Evolutionary conservation across 345 rosid genomes (phyloP).

Genomic region (Melaleuca alternifolia): DNA sequence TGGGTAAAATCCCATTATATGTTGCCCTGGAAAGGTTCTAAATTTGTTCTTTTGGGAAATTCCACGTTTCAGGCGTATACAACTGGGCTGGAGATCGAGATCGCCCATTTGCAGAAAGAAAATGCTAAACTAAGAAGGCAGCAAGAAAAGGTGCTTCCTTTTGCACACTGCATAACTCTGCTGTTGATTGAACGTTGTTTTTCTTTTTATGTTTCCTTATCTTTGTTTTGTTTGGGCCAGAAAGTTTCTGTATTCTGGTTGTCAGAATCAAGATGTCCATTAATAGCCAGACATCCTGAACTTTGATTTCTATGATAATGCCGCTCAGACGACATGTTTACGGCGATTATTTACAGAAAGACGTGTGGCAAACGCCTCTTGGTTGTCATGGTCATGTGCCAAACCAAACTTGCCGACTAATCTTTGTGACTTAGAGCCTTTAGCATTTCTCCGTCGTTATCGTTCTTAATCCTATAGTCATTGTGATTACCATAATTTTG

Average conservation of each 20-base stretch:
- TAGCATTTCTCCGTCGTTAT: background rate
- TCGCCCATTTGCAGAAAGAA: conserved; percentile 24
- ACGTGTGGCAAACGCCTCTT: background rate
- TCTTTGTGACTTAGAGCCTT: background rate
- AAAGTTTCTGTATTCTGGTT: background rate
- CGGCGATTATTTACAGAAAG: background rate
- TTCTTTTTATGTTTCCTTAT: background rate
- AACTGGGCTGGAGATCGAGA: conserved; percentile 30
- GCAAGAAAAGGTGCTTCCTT: conserved; percentile 23
- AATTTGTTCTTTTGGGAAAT: background rate
- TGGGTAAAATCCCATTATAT: background rate
- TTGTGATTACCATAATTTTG: background rate
- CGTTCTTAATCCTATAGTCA: background rate
- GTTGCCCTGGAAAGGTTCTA: background rate
- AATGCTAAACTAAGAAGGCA: conserved; percentile 37
- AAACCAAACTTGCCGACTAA: background rate
- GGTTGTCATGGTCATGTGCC: background rate
- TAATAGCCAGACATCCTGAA: background rate
- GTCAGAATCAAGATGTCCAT: background rate
- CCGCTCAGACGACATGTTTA: background rate
- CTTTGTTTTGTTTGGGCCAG: background rate
- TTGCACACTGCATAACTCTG: background rate
- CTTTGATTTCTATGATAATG: background rate
- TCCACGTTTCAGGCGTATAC: conserved; percentile 37
- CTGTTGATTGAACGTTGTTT: background rate